These are phyloP conservation scores for Blastobotrys proliferans DNA, from an alignment of 1,139 yeast genomes.

Conservation along the genomic window DNA sequence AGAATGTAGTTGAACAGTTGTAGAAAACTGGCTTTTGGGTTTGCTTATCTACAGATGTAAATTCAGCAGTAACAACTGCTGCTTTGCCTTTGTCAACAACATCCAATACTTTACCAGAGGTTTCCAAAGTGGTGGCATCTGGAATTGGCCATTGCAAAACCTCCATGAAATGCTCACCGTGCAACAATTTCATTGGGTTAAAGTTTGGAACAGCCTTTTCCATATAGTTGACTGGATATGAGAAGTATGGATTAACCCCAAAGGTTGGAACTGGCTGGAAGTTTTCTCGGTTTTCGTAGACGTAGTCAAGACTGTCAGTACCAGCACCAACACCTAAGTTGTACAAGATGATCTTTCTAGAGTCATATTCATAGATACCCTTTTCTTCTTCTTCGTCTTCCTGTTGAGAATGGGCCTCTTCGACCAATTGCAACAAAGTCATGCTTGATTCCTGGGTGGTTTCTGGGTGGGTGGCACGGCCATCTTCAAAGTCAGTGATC, in stretches of 20 bases:
- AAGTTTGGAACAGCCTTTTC: conserved; percentile 66
- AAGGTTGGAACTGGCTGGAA: conserved; percentile 91
- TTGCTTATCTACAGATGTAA: conserved; percentile 62
- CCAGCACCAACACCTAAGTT: conserved; percentile 88
- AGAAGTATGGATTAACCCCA: conserved; percentile 79
- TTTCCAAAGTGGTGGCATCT: conserved; percentile 51
- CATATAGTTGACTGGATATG: conserved; percentile 47
- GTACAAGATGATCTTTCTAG: conserved; percentile 75
- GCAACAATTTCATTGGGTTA: conserved; percentile 79
- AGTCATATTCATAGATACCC: conserved; percentile 51
- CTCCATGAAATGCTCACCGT: conserved; percentile 93
- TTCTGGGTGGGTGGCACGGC: conserved; percentile 53
- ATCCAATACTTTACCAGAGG: conserved; percentile 64
- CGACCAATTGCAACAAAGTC: conserved; percentile 31
- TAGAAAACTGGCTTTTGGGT: conserved; percentile 69
- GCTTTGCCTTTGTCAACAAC: conserved; percentile 86
- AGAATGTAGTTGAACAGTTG: conserved; percentile 81
- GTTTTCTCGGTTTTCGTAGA: conserved; percentile 69
- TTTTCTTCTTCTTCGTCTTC: conserved; percentile 44
- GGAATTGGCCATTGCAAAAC: conserved; percentile 79
- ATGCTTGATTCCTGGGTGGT: conserved; percentile 72
- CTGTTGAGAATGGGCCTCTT: conserved; percentile 43
- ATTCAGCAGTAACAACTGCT: conserved; percentile 74
- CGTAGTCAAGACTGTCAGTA: conserved; percentile 70
- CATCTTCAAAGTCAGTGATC: conserved; percentile 60